Base-by-base conservation (phyloP, 768 basidiomycete species). In the Boletus rubescentipes region DNA sequence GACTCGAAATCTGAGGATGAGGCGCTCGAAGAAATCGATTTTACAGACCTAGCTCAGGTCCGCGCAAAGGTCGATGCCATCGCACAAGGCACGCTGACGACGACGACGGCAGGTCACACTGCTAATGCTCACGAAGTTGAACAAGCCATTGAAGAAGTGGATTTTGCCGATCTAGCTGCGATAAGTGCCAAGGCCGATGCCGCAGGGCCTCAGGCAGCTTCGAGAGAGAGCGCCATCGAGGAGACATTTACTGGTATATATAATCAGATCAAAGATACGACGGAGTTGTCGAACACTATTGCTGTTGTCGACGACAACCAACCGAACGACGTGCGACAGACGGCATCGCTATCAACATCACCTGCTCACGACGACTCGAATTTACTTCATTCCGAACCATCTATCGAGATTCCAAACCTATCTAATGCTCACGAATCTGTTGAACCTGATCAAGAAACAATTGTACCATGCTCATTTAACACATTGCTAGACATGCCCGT, bases 1-100 rank as follows among this genome's bases (percentile, higher is more conserved):
- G 57, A 60, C 29, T 67, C 69, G 0, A 72, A 67, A 23, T 68
- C 68, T 16, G 76, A 73, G 1, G 57, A 62, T 18, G 57, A 66
- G 12, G 51, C 69, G 16, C 66, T 85, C 23, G 78, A 82, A 63
- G 83, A 83, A 61, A 74, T 90, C 14, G 84, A 91, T 61, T 91
- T 89, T 59, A 75, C 77, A 15, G 86, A 89, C 44, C 61, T 86
- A 39, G 80, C 69, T 2, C 75, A 72, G 54, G 49, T 89, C 3
- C 67, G 76, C 31, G 73, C 73, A 20, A 61, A 72, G 53, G 68
- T 83, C 14, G 77, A 78, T 21, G 64, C 59, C 0, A 48, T 61
- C 14, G 64, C 62, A 9, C 48, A 54, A 16, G 40, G 23, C n/a
- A 36, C 30, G 15, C n/a, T n/a, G n/a, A 26, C 9, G 16, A 23